Conservation (phyloP, 306 rosid genomes). For the Herpetospermum pedunculosum region DNA sequence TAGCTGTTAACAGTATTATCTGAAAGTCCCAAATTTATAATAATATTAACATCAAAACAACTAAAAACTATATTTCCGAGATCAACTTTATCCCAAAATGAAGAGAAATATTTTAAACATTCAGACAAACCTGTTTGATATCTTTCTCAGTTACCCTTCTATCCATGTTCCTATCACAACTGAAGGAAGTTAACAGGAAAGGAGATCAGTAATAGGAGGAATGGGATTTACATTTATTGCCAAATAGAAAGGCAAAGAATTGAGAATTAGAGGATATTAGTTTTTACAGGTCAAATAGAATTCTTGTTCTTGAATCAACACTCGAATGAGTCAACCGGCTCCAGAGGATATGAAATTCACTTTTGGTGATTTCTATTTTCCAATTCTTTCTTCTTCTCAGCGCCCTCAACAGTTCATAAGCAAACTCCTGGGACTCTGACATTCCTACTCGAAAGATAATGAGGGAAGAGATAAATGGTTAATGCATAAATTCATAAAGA, state of each 20-base stretch:
- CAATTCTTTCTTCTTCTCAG: constrained; percentile 38
- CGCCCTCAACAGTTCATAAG: constrained; percentile 52
- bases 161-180: constrained; percentile 71
- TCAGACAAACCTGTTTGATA: constrained; percentile 44
- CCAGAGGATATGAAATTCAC: constrained; percentile 50
- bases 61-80: neutral
- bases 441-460: constrained; percentile 35
- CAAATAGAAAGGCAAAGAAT: neutral
- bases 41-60: neutral
- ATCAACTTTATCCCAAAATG: neutral
- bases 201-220: neutral
- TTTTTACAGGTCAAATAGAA: constrained; percentile 69
- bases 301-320: constrained; percentile 39
- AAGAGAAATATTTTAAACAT: neutral
- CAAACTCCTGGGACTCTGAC: constrained; percentile 56
- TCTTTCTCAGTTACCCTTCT: constrained; percentile 55
- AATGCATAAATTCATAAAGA: neutral
- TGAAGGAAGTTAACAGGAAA: constrained; percentile 13
- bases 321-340: constrained; percentile 37
- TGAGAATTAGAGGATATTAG: neutral
- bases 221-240: neutral
- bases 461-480: neutral
- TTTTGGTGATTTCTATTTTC: constrained; percentile 45
- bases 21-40: constrained; percentile 13
- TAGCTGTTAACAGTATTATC: constrained; percentile 51